phyloP scores from a whole-genome alignment of 1,139 yeast genomes.

The Debaryomycetaceae sp. region DNA sequence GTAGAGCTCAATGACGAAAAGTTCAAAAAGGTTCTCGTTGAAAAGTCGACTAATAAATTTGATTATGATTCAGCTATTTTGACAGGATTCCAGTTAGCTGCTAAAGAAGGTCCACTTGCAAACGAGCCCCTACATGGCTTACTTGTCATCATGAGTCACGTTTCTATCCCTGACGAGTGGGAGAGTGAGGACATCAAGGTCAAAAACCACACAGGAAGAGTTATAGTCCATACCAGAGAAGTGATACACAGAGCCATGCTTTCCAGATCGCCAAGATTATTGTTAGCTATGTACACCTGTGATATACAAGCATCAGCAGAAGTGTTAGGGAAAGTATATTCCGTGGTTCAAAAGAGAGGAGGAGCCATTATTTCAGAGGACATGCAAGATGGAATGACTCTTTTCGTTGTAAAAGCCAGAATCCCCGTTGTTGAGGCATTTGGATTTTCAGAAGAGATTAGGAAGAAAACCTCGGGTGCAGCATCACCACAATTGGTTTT shows the following conservation, averaged over 20 bases:
- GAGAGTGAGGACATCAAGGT: conserved; percentile 25
- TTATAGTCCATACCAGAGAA: conserved; percentile 72
- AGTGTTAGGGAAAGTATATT: conserved; percentile 92
- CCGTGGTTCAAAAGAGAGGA: conserved; percentile 84
- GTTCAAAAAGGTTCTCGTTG: conserved; percentile 28
- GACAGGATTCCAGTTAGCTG: conserved; percentile 84
- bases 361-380: conserved; percentile 88
- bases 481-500: conserved; percentile 95
- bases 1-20: conserved; percentile 46
- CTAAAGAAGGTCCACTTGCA: conserved; percentile 82
- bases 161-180: conserved; percentile 21
- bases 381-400: conserved; percentile 97
- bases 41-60: conserved; percentile 21
- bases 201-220: conserved; percentile 57
- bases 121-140: conserved; percentile 87
- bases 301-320: conserved; percentile 95
- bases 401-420: conserved; percentile 80
- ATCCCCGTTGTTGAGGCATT: conserved; percentile 95
- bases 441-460: conserved; percentile 92
- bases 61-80: conserved; percentile 64
- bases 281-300: conserved; percentile 90
- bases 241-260: conserved; percentile 66
- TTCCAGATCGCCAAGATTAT: conserved; percentile 82
- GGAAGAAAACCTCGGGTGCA: conserved; percentile 93
- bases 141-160: conserved; percentile 45